Evolutionary conservation across 148 eudicot species (phyloP).

Genomic region (Fagopyrum tataricum): DNA sequence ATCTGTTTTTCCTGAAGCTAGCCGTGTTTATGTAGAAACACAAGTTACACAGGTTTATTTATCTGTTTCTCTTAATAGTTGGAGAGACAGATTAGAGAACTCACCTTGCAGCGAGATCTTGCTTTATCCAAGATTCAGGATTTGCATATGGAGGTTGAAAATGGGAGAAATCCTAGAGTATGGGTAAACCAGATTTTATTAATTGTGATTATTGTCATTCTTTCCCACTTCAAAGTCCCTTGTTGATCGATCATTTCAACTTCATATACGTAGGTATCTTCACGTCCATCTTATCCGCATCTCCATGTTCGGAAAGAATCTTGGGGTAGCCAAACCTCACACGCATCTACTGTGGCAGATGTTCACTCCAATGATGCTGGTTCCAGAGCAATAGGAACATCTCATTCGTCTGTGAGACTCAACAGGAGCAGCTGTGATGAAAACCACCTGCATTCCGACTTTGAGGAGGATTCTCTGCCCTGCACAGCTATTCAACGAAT

Average conservation of each 20-base stretch:
- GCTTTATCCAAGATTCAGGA: conserved; percentile 74
- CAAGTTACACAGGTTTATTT: neutral
- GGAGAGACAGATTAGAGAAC: conserved; percentile 62
- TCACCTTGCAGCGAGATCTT: conserved; percentile 62
- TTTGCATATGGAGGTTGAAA: conserved; percentile 41
- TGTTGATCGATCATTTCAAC: neutral
- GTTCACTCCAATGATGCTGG: conserved; percentile 29
- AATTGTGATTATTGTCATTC: neutral
- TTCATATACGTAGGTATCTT: conserved; percentile 36
- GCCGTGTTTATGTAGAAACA: neutral
- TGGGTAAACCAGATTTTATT: conserved; percentile 27
- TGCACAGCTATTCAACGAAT: conserved; percentile 25
- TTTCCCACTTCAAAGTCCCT: conserved; percentile 5
- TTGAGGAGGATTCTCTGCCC: conserved; percentile 35
- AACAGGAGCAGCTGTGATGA: conserved; percentile 62
- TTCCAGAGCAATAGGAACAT: conserved; percentile 29
- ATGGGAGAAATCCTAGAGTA: conserved; percentile 31
- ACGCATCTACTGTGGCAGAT: conserved; percentile 31
- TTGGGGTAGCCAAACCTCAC: conserved; percentile 32
- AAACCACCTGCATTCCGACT: conserved; percentile 39
- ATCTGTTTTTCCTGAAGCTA: neutral
- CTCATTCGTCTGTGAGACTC: conserved; percentile 43
- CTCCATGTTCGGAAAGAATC: conserved; percentile 40
- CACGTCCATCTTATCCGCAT: conserved; percentile 39
- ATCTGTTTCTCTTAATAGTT: conserved; percentile 35